Base-by-base conservation (phyloP, 495 filamentous ascomycete species). In the Talaromyces proteolyticus region DNA sequence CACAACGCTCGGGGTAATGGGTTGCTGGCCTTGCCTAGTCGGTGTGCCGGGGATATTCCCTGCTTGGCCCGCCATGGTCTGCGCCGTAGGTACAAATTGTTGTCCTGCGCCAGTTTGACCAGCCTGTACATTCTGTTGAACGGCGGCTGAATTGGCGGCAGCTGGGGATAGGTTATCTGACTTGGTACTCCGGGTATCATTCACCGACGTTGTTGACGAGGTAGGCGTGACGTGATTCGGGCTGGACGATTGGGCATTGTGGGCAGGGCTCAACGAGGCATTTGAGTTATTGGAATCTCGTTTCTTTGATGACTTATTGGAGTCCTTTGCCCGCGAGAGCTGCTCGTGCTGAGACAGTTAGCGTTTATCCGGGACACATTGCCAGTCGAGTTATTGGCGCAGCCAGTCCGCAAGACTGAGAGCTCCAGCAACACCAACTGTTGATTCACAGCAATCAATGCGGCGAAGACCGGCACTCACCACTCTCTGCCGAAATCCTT, bases 401-500 rank as follows among this genome's bases (percentile, higher is more conserved):
- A n/a, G n/a, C n/a, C n/a, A n/a, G n/a, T n/a, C n/a, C n/a, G n/a
- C n/a, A n/a, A n/a, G n/a, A n/a, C n/a, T n/a, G n/a, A n/a, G n/a
- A n/a, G n/a, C n/a, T n/a, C n/a, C n/a, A n/a, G n/a, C n/a, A n/a
- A n/a, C n/a, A n/a, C n/a, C n/a, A n/a, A n/a, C n/a, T n/a, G n/a
- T n/a, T n/a, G n/a, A n/a, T n/a, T n/a, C n/a, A n/a, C n/a, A n/a
- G n/a, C n/a, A n/a, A n/a, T n/a, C n/a, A n/a, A n/a, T n/a, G n/a
- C 42, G 56, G 47, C 54, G 52, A 47, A 29, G 17, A 22, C 14
- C 49, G 48, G 43, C 41, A 44, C 16, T 23, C 19, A 95, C 92
- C 75, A 97, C 94, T 86, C 87, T 86, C 76, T 95, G 89, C 74
- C 93, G 87, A 71, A 98, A 95, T 64, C 89, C 85, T 76, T 96